Base-by-base conservation (phyloP, 495 filamentous ascomycete species). In the Penicillium subrubescens region DNA sequence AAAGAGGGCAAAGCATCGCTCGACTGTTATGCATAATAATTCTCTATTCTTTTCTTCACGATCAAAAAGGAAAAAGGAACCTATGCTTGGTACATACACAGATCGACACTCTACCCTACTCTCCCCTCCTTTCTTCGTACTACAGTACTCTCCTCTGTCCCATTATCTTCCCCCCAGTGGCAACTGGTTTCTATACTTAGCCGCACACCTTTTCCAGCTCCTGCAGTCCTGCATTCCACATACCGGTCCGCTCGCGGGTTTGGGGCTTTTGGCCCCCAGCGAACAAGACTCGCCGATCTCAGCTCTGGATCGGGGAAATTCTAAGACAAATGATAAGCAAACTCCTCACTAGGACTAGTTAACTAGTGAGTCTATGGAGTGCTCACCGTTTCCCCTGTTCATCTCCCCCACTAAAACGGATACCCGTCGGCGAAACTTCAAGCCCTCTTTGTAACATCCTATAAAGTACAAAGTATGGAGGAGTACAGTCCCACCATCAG, bases 151-250 rank as follows among this genome's bases (percentile, higher is more conserved):
- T 27, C n/a, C 39, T n/a, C 5, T 46, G 8, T 21, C 43, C 7
- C 4, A 21, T 21, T 17, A 8, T 17, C 43, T 46, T 21, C n/a
- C 43, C n/a, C 43, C 14, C 39, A 29, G 46, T 51, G 46, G 50
- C 25, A 27, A 27, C 25, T 27, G 6, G 34, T 43, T 57, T 57
- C 60, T 57, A 62, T 43, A 46, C 27, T 62, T 63, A 43, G 43
- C 50, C 50, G 7, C 19, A 15, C 35, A 39, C 35, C 35, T 39
- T 15, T 35, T 14, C 35, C 35, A 39, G 35, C 35, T 39, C 50
- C 50, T 14, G 50, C 50, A 23, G 23, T 43, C 63, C 58, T 61
- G 31, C 57, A 65, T 65, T 65, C 63, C 63, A 56, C 43, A 48
- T 60, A n/a, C 51, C 50, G 31, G 31, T 56, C 57, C 57, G 57